Evolutionary conservation across 805 yeast species (phyloP).

Genomic region (Saturnispora serradocipensis): DNA sequence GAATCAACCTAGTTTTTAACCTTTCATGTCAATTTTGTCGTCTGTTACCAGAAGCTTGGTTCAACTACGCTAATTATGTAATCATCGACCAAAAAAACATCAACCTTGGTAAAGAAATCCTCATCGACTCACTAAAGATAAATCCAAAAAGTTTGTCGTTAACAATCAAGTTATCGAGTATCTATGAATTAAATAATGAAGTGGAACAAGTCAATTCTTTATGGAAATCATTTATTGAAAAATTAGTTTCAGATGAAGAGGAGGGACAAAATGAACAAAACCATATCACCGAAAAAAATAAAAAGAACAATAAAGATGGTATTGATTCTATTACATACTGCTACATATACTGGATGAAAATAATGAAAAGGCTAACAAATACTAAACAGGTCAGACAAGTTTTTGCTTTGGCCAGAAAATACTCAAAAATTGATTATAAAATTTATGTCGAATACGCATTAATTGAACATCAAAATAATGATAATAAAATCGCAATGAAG

Average conservation of each 20-base stretch:
- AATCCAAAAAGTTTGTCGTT: conserved; percentile 67
- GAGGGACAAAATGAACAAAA: not conserved
- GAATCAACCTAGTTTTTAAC: conserved; percentile 64
- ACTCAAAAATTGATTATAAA: conserved; percentile 56
- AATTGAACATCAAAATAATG: conserved; percentile 65
- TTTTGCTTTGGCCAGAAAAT: conserved; percentile 62
- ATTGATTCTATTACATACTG: conserved; percentile 42
- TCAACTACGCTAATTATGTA: conserved; percentile 35
- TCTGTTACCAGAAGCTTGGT: conserved; percentile 73
- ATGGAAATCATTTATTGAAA: conserved; percentile 43
- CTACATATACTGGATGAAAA: conserved; percentile 61
- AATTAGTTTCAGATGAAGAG: conserved; percentile 28
- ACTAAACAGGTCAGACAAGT: conserved; percentile 56
- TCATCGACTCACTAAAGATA: conserved; percentile 46
- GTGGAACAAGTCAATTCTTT: conserved; percentile 39
- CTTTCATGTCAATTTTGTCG: conserved; percentile 56
- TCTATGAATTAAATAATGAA: conserved; percentile 51
- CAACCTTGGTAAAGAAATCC: conserved; percentile 30
- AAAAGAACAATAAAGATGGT: not conserved
- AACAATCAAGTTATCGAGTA: conserved; percentile 58
- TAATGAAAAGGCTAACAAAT: conserved; percentile 46
- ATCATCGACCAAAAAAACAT: conserved; percentile 11
- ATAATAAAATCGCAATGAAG: conserved; percentile 58
- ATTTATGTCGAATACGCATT: conserved; percentile 75
- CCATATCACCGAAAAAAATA: not conserved